A percentile compares a stretch with the other conserved stretches of the same genome.
Conservation (phyloP, 2,329 filamentous ascomycete species). For the Magnaporthales sp. region DNA sequence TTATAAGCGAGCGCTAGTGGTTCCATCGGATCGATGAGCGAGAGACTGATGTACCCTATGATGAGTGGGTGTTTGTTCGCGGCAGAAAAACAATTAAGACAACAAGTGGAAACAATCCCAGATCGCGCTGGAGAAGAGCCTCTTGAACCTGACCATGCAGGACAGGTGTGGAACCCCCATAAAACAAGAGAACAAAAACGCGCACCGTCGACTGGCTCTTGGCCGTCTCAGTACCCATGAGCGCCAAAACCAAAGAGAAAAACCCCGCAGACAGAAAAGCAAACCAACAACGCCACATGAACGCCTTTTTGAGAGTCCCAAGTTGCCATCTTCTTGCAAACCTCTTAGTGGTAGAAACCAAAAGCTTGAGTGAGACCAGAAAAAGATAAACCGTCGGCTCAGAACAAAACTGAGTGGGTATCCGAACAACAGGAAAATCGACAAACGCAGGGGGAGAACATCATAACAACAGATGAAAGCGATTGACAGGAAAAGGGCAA, state of each 20-base stretch:
- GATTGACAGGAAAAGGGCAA: not conserved
- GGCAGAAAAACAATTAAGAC: not conserved
- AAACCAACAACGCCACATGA: not conserved
- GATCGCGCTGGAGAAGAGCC: not conserved
- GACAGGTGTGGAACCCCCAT: not conserved
- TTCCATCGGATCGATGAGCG: not conserved
- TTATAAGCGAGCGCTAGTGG: slow-evolving; percentile 3
- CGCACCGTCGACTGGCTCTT: not conserved
- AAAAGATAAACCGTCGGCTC: slow-evolving; percentile 1
- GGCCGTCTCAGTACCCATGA: not conserved
- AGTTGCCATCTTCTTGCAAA: not conserved
- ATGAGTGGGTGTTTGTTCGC: not conserved
- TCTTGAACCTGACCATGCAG: not conserved
- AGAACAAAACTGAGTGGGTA: slow-evolving; percentile 4
- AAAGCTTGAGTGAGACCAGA: not conserved
- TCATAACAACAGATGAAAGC: not conserved
- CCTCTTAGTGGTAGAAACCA: not conserved
- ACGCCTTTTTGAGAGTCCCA: slow-evolving; percentile 3
- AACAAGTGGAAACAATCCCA: not conserved
- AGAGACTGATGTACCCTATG: not conserved
- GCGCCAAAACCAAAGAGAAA: not conserved
- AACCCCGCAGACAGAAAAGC: not conserved
- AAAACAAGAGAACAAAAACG: not conserved
- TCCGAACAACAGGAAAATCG: not conserved
- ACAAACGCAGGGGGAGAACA: not conserved